Evolutionary conservation across 257 asterid species (phyloP).

Genomic region (Ocimum tenuiflorum): DNA sequence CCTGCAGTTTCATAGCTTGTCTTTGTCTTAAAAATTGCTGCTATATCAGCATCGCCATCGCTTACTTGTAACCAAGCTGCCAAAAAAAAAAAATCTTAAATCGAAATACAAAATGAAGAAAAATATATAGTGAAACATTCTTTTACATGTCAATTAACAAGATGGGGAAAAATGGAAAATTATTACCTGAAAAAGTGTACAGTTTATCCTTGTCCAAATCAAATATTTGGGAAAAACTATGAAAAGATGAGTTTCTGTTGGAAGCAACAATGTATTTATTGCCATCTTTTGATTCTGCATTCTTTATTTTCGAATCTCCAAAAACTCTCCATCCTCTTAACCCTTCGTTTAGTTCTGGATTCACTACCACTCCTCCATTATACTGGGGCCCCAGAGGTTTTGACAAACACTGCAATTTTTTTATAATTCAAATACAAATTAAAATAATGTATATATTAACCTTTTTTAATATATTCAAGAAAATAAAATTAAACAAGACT

Average conservation of each 20-base stretch:
- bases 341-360: conserved; percentile 48
- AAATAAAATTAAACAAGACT: neutral
- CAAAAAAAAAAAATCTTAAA: neutral
- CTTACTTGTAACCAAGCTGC: conserved; percentile 68
- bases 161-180: too few species aligned
- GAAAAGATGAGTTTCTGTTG: conserved; percentile 23
- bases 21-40: conserved; percentile 33
- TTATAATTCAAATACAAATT: neutral
- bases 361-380: conserved; percentile 53
- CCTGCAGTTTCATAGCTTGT: conserved; percentile 30
- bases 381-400: conserved; percentile 47
- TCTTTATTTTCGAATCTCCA: conserved; percentile 30
- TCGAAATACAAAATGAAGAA: too few species aligned
- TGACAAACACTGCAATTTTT: conserved; percentile 39
- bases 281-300: conserved; percentile 28
- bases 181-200: conserved; percentile 57
- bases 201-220: conserved; percentile 32
- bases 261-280: conserved; percentile 41
- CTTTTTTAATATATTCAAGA: neutral
- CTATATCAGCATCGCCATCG: conserved; percentile 35
- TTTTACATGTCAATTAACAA: too few species aligned
- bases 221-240: conserved; percentile 39
- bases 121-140: too few species aligned
- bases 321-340: conserved; percentile 45
- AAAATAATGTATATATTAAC: neutral